phyloP scores from a whole-genome alignment of 495 filamentous ascomycete genomes.

The Cercophora samala region DNA sequence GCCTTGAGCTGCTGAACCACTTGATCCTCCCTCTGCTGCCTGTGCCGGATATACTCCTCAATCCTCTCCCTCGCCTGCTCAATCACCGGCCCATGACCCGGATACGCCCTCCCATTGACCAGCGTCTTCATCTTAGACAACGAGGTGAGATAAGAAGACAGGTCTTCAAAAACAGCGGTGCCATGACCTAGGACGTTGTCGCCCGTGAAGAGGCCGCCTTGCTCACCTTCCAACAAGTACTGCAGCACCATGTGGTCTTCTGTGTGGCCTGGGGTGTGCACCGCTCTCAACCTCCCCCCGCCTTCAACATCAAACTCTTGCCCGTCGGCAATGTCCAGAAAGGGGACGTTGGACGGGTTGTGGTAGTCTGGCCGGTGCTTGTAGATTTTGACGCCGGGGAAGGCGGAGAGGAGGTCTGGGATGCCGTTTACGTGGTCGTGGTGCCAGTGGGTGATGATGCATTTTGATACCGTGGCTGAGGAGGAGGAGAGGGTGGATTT shows the following conservation, averaged over 20 bases:
- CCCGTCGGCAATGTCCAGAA: slow-evolving; percentile 61
- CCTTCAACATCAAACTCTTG: slow-evolving; percentile 70
- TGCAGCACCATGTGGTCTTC: slow-evolving; percentile 77
- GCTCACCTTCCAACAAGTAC: slow-evolving; percentile 49
- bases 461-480: slow-evolving; percentile 51
- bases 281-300: slow-evolving; percentile 72
- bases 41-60: slow-evolving; percentile 76
- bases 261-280: slow-evolving; percentile 82
- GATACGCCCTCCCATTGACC: slow-evolving; percentile 55
- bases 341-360: slow-evolving; percentile 25
- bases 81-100: slow-evolving; percentile 79
- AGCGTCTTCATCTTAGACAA: slow-evolving; percentile 65
- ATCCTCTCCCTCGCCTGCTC: slow-evolving; percentile 63
- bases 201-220: slow-evolving; percentile 76
- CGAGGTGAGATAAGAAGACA: slow-evolving; percentile 67
- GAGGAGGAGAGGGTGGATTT: slow-evolving; percentile 50
- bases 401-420: slow-evolving; percentile 58
- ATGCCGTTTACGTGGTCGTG: slow-evolving; percentile 78
- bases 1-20: slow-evolving; percentile 64
- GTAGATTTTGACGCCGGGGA: slow-evolving; percentile 54
- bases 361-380: slow-evolving; percentile 48
- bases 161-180: slow-evolving; percentile 86
- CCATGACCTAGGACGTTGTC: slow-evolving; percentile 95
- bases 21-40: slow-evolving; percentile 75
- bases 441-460: slow-evolving; percentile 76